Base-by-base conservation (phyloP, 1,284 basidiomycete genomes). In the Microbotryum scabiosae region DNA sequence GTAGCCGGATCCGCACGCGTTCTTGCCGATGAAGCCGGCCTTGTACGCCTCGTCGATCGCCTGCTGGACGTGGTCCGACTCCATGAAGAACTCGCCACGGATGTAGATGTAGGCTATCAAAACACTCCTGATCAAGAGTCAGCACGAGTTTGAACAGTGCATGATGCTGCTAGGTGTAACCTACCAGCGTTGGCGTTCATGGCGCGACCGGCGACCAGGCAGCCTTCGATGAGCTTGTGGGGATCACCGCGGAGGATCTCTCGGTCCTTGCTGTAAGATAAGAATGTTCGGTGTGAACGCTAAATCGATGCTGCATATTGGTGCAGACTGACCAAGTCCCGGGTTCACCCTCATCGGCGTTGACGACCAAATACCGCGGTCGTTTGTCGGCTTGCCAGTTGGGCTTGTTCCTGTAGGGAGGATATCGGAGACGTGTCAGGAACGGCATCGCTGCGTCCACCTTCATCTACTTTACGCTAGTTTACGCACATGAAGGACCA, bases 161-260 rank as follows among this genome's bases (percentile, higher is more conserved):
- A 25, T 14, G 10, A 6, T 8, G 10, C 4, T 30, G 7, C 8
- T 32, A 14, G 45, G 43, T 12, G 23, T 30, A 25, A 71, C 75
- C 68, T 59, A 79, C 78, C 79, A 51, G 93, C 91, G 60, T 78
- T 94, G 54, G 93, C 94, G 77, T 97, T 97, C 94, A 97, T 98
- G 21, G 82, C 87, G 62, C 94, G 87, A n/a, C 94, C 94, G 52
- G 94, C 94, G 62, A 98, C 87, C 55, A 98, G 84, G 76, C 96
- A 98, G 36, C 94, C 94, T 77, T 98, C 96, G 71, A 98, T 82
- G 62, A 98, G 86, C 76, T 97, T 98, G 81, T 97, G 94, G 2
- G 94, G 94, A 77, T 97, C 94, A 41, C 93, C 93, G 61, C 96
- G 88, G 75, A 97, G 82, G 73, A 97, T 97, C 78, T 98, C 94